Percentiles rank a stretch among this genome's conserved stretches.
Conservation (phyloP, 208 protist species). For the Crithidia mellificae region DNA sequence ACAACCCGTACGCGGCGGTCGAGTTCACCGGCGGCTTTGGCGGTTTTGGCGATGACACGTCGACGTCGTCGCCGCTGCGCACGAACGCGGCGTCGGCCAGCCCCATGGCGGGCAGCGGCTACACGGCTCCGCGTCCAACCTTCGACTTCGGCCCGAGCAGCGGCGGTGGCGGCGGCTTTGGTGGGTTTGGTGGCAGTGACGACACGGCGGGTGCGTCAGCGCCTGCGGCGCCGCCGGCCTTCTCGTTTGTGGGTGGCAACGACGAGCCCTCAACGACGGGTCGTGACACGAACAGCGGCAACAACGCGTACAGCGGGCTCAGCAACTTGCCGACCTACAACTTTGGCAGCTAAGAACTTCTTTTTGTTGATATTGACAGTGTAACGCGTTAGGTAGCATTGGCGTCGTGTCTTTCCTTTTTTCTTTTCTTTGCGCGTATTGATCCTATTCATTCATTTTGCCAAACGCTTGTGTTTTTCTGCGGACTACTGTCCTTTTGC, state of each 20-base stretch:
- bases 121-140: conserved; percentile 38
- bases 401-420: not conserved
- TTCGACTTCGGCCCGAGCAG: conserved; percentile 62
- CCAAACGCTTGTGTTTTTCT: too few species aligned
- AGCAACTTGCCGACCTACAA: conserved; percentile 61
- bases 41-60: conserved; percentile 29
- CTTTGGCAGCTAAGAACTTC: conserved; percentile 76
- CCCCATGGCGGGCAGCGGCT: not conserved
- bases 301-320: conserved; percentile 33
- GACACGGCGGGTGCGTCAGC: conserved; percentile 5
- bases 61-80: not conserved
- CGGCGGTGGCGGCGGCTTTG: conserved; percentile 22
- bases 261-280: conserved; percentile 10
- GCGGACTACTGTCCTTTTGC: not conserved
- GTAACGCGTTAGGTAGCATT: not conserved
- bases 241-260: conserved; percentile 11
- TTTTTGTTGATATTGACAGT: too few species aligned
- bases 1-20: conserved; percentile 25
- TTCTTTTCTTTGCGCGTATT: conserved; percentile 11
- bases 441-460: not conserved
- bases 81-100: conserved; percentile 1
- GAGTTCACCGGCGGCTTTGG: conserved; percentile 41
- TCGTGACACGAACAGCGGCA: not conserved
- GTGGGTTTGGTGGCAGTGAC: conserved; percentile 3
- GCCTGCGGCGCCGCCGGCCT: not conserved